These are phyloP conservation scores for Trichoderma erinaceum DNA, from an alignment of 495 filamentous ascomycete species.

Conservation along the genomic window DNA sequence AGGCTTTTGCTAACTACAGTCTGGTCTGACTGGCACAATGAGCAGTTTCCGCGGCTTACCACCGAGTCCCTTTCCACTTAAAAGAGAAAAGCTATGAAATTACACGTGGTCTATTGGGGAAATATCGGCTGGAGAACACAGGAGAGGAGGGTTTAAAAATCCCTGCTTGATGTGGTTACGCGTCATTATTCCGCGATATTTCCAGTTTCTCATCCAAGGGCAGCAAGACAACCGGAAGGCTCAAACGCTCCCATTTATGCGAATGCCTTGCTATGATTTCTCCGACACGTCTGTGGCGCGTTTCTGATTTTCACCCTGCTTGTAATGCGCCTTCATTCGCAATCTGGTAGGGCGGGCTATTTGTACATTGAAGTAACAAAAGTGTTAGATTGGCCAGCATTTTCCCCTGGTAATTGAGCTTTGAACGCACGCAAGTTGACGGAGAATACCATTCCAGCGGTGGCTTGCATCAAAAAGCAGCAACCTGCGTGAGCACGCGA, in stretches of 20 bases:
- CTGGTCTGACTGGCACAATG: background rate
- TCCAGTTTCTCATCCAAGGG: background rate
- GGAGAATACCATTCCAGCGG: background rate
- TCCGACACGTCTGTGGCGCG: background rate
- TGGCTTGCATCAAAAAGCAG: background rate
- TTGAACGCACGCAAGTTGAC: background rate
- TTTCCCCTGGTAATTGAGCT: background rate
- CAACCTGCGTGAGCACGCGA: background rate
- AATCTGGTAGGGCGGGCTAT: background rate
- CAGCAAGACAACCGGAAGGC: background rate
- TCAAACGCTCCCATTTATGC: conserved; percentile 3
- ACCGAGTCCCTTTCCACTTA: background rate
- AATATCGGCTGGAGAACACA: background rate
- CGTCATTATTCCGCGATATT: background rate
- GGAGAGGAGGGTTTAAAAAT: background rate
- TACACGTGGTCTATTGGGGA: background rate
- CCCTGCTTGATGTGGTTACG: background rate
- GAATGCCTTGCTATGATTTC: background rate
- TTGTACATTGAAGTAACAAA: background rate
- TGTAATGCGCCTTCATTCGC: background rate
- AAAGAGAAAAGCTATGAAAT: background rate
- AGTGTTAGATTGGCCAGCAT: background rate
- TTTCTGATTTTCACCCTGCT: background rate
- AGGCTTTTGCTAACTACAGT: background rate
- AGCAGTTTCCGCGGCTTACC: background rate